Evolutionary conservation across 352 stramenopile genomes (phyloP), one percentile per base, ranked within the genome.

Genomic region (Discostella stelligera): DNA sequence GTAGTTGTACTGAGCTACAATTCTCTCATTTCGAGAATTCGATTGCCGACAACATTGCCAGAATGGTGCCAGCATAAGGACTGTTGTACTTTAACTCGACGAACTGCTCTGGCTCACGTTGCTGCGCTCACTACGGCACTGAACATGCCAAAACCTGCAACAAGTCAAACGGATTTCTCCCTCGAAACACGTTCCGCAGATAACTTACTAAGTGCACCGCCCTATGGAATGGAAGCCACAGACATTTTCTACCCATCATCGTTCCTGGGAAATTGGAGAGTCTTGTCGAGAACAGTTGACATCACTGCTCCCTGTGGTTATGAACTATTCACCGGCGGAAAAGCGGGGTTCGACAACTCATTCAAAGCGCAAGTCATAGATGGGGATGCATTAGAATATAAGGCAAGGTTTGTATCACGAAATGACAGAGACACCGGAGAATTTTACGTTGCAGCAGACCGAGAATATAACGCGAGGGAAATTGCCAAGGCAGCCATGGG

Each of bases 401-500:
- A 80, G 62, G 80, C 75, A 63, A 65, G 86, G 8, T 92, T 91
- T 66, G 25, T 91, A 11, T 21, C 50, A 21, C 23, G 62, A 32
- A 23, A 14, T 27, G 52, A 32, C 6, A 30, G 32, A 32, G 77
- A 67, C 32, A 9, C 21, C 2, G 9, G 14, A 20, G 53, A 21
- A 52, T 32, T 20, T 20, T 66, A 65, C 44, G 55, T 83, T 30
- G 79, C 84, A 61, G 86, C 86, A n/a, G 86, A 92, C 79, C 78
- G 86, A 23, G 84, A 92, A 68, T 92, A 83, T 65, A 92, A 92
- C 74, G 82, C 89, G 0, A 73, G 75, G 27, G 76, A 76, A 49
- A 90, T 92, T 56, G 86, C 74, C 13, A 88, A 85, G 55, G 81
- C 79, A n/a, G 80, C 84, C 11, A 88, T 92, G 84, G 86, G 86